phyloP scores from a whole-genome alignment of 164 flowering plant genomes.

The Chimonanthus salicifolius region DNA sequence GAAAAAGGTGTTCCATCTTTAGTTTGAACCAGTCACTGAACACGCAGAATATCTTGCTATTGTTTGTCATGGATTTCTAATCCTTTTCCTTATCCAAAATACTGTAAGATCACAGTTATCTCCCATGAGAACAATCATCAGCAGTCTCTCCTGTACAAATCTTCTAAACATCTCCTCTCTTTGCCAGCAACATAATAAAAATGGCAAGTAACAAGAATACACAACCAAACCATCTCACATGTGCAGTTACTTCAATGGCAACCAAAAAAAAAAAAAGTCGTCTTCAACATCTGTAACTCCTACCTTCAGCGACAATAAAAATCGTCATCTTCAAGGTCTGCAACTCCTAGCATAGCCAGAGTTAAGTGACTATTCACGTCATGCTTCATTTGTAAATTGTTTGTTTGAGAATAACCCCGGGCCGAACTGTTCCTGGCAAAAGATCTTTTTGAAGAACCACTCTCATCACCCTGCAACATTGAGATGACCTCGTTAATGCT shows the following conservation, averaged over 20 bases:
- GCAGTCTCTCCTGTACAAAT: neutral
- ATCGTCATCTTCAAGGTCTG: constrained; percentile 76
- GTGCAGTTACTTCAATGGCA: neutral
- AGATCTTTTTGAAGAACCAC: constrained; percentile 2
- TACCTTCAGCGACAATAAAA: neutral
- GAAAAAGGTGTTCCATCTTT: neutral
- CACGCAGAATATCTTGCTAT: neutral
- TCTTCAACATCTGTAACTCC: no score
- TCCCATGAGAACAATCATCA: neutral
- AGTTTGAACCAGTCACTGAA: neutral
- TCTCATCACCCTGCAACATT: constrained; percentile 45
- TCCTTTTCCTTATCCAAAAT: neutral
- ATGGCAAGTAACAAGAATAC: neutral
- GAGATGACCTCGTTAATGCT: constrained; percentile 46
- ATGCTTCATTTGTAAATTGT: constrained; percentile 35
- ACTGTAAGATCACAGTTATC: neutral
- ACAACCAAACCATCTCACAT: neutral
- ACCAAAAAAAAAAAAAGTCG: no score
- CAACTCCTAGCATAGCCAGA: constrained; percentile 78
- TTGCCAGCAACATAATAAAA: neutral
- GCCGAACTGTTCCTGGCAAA: neutral
- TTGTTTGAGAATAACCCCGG: constrained; percentile 24
- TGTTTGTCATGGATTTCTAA: neutral
- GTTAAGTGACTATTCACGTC: constrained; percentile 73
- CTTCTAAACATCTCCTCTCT: neutral